Evolutionary conservation across 257 asterid genomes (phyloP).

Genomic region (Lithospermum erythrorhizon): DNA sequence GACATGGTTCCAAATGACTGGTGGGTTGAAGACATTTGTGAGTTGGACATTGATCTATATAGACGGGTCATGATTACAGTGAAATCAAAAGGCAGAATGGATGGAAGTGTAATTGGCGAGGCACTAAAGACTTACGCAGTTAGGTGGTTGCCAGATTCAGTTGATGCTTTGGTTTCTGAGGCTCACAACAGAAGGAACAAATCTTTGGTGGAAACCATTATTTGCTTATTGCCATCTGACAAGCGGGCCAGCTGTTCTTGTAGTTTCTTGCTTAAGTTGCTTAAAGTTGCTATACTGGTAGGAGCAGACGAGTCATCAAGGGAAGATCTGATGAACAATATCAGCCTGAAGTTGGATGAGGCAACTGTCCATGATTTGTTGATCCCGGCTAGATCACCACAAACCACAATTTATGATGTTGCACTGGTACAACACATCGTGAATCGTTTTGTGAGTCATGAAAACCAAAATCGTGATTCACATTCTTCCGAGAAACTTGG

Average conservation of each 20-base stretch:
- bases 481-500: conserved; percentile 24
- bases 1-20: conserved; percentile 70
- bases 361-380: conserved; percentile 57
- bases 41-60: conserved; percentile 64
- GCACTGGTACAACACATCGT: conserved; percentile 59
- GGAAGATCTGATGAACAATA: conserved; percentile 46
- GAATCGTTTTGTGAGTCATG: conserved; percentile 40
- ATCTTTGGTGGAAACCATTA: conserved; percentile 68
- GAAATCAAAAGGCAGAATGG: conserved; percentile 77
- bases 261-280: conserved; percentile 64
- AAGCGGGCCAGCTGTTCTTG: conserved; percentile 54
- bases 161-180: conserved; percentile 63
- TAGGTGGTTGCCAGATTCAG: conserved; percentile 80
- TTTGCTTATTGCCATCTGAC: conserved; percentile 66
- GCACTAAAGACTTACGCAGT: conserved; percentile 69
- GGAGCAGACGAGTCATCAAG: conserved; percentile 50
- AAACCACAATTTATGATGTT: conserved; percentile 47
- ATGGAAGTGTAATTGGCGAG: conserved; percentile 55
- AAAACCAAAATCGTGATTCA: conserved; percentile 20
- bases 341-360: conserved; percentile 63
- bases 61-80: conserved; percentile 70
- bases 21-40: conserved; percentile 93
- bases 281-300: conserved; percentile 60
- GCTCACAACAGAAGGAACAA: conserved; percentile 49
- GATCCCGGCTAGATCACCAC: conserved; percentile 68